Percentiles rank a stretch among this genome's conserved stretches.
These are phyloP conservation scores for Penicillium paneum DNA, from an alignment of 2,329 filamentous ascomycete species.

Conservation along the genomic window DNA sequence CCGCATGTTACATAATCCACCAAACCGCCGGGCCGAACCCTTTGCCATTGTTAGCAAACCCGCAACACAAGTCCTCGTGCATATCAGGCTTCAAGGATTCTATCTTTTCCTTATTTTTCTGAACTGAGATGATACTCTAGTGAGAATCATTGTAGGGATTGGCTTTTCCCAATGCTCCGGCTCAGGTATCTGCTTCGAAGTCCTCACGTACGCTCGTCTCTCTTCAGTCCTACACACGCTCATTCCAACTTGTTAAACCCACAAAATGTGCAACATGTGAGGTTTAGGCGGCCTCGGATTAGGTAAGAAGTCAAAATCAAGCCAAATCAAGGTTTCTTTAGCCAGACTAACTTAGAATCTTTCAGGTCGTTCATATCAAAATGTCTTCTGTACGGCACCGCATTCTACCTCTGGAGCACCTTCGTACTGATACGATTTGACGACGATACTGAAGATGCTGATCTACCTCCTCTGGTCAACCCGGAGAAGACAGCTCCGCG, in stretches of 20 bases:
- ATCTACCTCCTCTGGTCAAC: slow-evolving; percentile 12
- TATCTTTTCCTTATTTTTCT: background rate
- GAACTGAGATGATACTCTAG: slow-evolving; percentile 6
- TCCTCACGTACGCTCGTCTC: slow-evolving; percentile 19
- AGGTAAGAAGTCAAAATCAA: slow-evolving; percentile 21
- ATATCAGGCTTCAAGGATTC: background rate
- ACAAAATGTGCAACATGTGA: slow-evolving; percentile 32
- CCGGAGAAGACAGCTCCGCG: background rate
- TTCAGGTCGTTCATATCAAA: slow-evolving; percentile 31
- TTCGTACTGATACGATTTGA: slow-evolving; percentile 33
- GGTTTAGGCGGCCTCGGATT: slow-evolving; percentile 35
- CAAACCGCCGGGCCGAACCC: background rate
- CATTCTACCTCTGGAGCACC: slow-evolving; percentile 34
- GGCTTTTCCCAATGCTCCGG: slow-evolving; percentile 33
- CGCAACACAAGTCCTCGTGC: background rate
- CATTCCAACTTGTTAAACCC: slow-evolving; percentile 9
- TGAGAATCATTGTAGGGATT: slow-evolving; percentile 9
- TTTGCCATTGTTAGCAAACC: background rate
- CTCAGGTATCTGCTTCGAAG: slow-evolving; percentile 29
- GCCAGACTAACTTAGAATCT: background rate
- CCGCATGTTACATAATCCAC: slow-evolving; percentile 5
- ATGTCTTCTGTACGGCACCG: slow-evolving; percentile 31
- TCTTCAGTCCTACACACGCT: slow-evolving; percentile 21
- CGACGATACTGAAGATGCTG: slow-evolving; percentile 20
- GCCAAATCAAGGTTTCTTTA: background rate